Evolutionary conservation across 164 flowering plant species (phyloP), one percentile per base, ranked within the genome.

Genomic region (Sedum album): DNA sequence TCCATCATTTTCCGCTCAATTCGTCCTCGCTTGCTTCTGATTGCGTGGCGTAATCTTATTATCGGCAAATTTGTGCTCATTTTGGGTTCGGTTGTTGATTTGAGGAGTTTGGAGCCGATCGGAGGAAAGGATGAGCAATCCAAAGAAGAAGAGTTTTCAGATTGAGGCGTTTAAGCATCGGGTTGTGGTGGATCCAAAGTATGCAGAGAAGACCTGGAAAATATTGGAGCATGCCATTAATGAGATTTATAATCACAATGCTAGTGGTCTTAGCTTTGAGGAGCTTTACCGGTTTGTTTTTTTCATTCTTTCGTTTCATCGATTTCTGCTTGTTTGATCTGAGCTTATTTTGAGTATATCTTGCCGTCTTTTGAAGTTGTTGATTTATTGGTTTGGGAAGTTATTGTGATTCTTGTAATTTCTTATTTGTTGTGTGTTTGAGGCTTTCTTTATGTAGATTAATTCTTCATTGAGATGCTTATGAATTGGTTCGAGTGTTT

Each of bases 201-300:
- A 91, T 62, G 93, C 94, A 13, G 98, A 93, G 18, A 91, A 88
- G 82, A 91, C 93, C 1, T 93, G 98, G 98, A 87, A 83, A 80
- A 79, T 89, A 46, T 70, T 93, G 76, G 98, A 93, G 74, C 93
- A 89, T 71, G 97, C 98, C n/a, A 93, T 93, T 66, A 86, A 83
- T 66, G 96, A 93, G 83, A 93, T 93, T 73, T 93, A 91, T 75
- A 88, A 91, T 76, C 97, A 93, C 63, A 91, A 93, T 69, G 94
- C 97, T n/a, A 87, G 93, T 55, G 93, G 93, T 14, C 95, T 93
- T 41, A 85, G 96, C 74, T 93, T 93, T 57, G 96, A 91, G 76
- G 97, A 91, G 79, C 91, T 93, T 55, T 93, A 93, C 66, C 82
- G 97, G 98, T 89, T 64, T 48, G 20, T n/a, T 74, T 63, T 10